A percentile compares a stretch with the other conserved stretches of the same genome.
Evolutionary conservation across 2,329 filamentous ascomycete species (phyloP).

Genomic region (Hypoxylon sp.): DNA sequence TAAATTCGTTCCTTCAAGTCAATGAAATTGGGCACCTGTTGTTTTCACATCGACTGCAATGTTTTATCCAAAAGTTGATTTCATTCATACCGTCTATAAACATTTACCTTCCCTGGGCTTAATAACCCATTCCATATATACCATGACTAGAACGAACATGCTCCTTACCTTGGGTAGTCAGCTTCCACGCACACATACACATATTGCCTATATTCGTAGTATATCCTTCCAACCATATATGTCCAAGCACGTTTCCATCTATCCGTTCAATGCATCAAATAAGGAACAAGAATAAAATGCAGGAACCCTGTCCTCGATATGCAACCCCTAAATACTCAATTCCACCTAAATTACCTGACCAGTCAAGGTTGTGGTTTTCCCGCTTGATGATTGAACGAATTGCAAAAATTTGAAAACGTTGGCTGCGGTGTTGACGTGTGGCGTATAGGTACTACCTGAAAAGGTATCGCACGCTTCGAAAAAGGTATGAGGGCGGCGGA

Average conservation of each 20-base stretch:
- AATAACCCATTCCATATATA: constrained; percentile 33
- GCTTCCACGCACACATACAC: constrained; percentile 22
- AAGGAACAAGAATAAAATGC: constrained; percentile 29
- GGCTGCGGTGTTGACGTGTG: constrained; percentile 38
- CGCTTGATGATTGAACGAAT: constrained; percentile 29
- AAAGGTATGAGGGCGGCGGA: constrained; percentile 76
- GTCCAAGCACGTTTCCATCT: constrained; percentile 14
- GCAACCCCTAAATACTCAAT: constrained; percentile 12
- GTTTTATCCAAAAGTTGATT: constrained; percentile 22
- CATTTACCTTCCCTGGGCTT: constrained; percentile 24
- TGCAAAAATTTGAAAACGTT: constrained; percentile 12
- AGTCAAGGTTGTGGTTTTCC: constrained; percentile 16
- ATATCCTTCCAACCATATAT: constrained; percentile 27
- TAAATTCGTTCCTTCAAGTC: background rate
- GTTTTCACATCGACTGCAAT: constrained; percentile 1
- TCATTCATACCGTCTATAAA: constrained; percentile 39
- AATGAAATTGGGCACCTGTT: background rate
- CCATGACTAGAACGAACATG: constrained; percentile 19
- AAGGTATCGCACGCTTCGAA: constrained; percentile 85
- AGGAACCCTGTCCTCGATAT: constrained; percentile 30
- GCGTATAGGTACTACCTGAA: constrained; percentile 86
- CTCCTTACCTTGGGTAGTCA: constrained; percentile 15
- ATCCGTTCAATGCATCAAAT: constrained; percentile 24
- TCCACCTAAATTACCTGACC: constrained; percentile 8
- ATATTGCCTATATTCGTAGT: constrained; percentile 26